Base-by-base conservation (phyloP, 1,284 basidiomycete species). In the Tetrapyrgos nigripes region DNA sequence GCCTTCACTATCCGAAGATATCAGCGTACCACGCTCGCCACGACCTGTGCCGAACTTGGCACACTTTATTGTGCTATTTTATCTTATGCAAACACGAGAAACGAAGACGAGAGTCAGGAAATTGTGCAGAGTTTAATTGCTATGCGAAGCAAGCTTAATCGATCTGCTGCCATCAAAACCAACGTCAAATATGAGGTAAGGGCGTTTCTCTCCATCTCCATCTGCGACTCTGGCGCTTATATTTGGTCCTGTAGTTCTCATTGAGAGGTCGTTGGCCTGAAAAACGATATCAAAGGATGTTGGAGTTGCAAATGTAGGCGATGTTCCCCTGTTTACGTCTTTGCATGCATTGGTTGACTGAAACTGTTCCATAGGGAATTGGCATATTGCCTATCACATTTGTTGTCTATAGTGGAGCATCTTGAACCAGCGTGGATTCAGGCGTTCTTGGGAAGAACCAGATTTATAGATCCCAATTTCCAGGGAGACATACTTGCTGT, bases 401-500 rank as follows among this genome's bases (percentile, higher is more conserved):
- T 92, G 14, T 78, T 86, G 73, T 88, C 87, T 1, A 80, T 87
- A 5, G 74, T 88, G 4, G 83, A 86, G 58, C 82, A 86, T 59
- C 76, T 92, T 51, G 88, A 92, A 53, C 84, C 86, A 0, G 76
- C 83, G 14, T 96, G 90, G 93, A 83, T 85, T 19, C 83, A 82
- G 27, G 93, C 93, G 0, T 86, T 95, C 61, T 78, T 96, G 17
- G 82, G 83, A 19, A 77, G 93, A 21, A 93, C 92, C 0, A 81
- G 92, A 1, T 84, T 96, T 62, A 75, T 89, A 13, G 92, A 96
- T 69, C 83, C 90, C 0, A 84, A 89, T 61, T 96, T 96, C 66
- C 86, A 95, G 59, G 94, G 93, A 2, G 93, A 95, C 62, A 81
- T 93, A 9, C 77, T 94, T 11, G 89, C 91, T 10, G 89, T 94